Evolutionary conservation across 2,329 filamentous ascomycete genomes (phyloP), one percentile per base, ranked within the genome.

Genomic region (Ceratocystis alfenasii): DNA sequence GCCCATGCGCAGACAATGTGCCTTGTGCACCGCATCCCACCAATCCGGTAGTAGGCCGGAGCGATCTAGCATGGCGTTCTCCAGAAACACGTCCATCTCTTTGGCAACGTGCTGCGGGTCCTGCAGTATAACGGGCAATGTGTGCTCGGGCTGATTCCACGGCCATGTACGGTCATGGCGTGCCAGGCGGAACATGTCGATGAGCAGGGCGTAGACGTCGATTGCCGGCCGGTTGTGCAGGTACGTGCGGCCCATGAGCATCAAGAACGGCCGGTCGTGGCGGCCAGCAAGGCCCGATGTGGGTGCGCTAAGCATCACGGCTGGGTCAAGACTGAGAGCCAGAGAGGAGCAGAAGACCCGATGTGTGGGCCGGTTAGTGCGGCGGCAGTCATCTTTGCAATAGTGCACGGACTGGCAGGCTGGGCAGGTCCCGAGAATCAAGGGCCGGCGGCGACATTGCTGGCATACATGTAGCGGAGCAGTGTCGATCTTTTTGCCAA

Each of bases 221-320:
- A 28, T 28, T 3, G 53, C 53, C 5, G 53, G 53, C 53, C 53
- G 53, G 12, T n/a, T 28, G 28, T 57, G 53, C 53, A 57, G 25
- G 15, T 57, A 57, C 5, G 53, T 57, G 53, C 53, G 53, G 25
- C 53, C 30, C 53, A 57, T 57, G 8, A 57, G 53, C 53, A 30
- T 25, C 28, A 57, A 28, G 28, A 57, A 57, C 53, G 53, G 53
- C 15, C 30, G 25, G 53, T 57, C 53, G 53, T 57, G 53, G 22
- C 53, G 53, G 4, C 25, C 53, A 12, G 30, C 22, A 17, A 57
- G 53, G n/a, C 53, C 53, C 22, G 53, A 15, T 6, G 10, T 30
- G 10, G 53, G 53, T 7, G n/a, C 28, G 53, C 22, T 33, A 6
- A 57, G 53, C 53, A 57, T 57, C 4, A 57, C 25, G 22, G 53